Conservation (phyloP, 2,329 filamentous ascomycete genomes). For the Zalaria obscura region DNA sequence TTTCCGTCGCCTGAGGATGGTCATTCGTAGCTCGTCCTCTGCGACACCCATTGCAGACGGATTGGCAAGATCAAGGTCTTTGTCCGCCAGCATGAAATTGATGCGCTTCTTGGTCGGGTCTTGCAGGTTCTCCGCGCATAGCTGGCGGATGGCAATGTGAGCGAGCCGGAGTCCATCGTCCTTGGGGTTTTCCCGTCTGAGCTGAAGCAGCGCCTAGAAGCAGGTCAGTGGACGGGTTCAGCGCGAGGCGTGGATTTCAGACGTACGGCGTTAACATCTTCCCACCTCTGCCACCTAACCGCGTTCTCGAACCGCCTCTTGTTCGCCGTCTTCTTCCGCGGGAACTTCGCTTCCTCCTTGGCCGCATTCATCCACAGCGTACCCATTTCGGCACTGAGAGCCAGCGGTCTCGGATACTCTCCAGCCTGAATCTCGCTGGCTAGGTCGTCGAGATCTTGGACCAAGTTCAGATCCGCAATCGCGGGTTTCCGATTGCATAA, state of each 20-base stretch:
- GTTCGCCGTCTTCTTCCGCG: conserved; percentile 7
- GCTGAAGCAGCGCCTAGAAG: conserved; percentile 16
- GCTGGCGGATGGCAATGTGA: conserved; percentile 9
- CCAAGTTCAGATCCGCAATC: conserved; percentile 6
- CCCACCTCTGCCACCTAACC: conserved; percentile 14
- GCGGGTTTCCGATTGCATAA: conserved; percentile 11
- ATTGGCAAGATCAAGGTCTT: too few relatives aligned
- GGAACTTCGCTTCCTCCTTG: conserved; percentile 5
- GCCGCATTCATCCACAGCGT: conserved; percentile 18
- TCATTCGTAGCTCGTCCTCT: too few relatives aligned
- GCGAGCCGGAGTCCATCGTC: conserved; percentile 19
- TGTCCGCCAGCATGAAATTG: conserved; percentile 3
- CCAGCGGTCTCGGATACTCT: conserved; percentile 12
- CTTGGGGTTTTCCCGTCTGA: conserved; percentile 16
- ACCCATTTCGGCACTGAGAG: conserved; percentile 13
- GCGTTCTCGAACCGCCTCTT: conserved; percentile 16
- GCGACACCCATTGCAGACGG: too few relatives aligned
- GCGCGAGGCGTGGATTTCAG: neutral
- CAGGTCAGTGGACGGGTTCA: neutral
- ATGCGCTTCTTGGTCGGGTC: conserved; percentile 3
- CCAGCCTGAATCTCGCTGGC: conserved; percentile 10
- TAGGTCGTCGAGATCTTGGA: conserved; percentile 13
- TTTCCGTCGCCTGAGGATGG: too few relatives aligned
- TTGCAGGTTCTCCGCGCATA: conserved; percentile 2
- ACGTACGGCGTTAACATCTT: conserved; percentile 14